Evolutionary conservation across 148 eudicot species (phyloP).

Genomic region (Diospyros lotus): DNA sequence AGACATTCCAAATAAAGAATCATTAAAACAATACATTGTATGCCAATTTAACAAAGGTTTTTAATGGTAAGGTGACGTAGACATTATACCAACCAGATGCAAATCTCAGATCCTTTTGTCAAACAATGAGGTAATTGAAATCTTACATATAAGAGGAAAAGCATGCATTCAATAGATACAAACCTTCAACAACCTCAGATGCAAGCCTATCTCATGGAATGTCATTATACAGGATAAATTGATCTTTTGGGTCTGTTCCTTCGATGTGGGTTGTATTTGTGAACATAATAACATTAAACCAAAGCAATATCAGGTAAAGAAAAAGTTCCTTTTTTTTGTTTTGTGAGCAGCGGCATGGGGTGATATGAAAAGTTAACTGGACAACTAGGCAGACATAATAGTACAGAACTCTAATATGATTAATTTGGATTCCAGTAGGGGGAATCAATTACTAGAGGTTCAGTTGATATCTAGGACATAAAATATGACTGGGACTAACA

Average conservation of each 20-base stretch:
- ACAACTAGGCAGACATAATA: background rate
- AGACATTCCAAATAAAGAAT: background rate
- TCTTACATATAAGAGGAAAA: background rate
- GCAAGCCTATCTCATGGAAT: too few relatives aligned
- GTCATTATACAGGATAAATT: too few relatives aligned
- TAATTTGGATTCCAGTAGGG: background rate
- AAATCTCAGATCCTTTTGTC: background rate
- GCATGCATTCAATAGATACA: background rate
- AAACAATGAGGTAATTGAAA: background rate
- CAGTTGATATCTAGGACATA: background rate
- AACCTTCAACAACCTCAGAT: too few relatives aligned
- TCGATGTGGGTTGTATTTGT: too few relatives aligned
- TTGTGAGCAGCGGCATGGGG: background rate
- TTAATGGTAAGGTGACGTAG: background rate
- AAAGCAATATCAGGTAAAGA: too few relatives aligned
- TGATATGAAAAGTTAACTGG: background rate
- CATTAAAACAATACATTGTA: background rate
- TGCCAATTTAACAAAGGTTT: slow-evolving; percentile 8
- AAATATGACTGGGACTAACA: background rate
- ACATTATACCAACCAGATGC: background rate
- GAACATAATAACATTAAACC: too few relatives aligned
- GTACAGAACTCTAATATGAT: background rate
- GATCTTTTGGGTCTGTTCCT: too few relatives aligned
- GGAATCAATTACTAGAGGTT: background rate
- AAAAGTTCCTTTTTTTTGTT: too few relatives aligned